Evolutionary conservation across 2,329 filamentous ascomycete species (phyloP), one percentile per base, ranked within the genome.

Genomic region (Paecilomyces fulvus): DNA sequence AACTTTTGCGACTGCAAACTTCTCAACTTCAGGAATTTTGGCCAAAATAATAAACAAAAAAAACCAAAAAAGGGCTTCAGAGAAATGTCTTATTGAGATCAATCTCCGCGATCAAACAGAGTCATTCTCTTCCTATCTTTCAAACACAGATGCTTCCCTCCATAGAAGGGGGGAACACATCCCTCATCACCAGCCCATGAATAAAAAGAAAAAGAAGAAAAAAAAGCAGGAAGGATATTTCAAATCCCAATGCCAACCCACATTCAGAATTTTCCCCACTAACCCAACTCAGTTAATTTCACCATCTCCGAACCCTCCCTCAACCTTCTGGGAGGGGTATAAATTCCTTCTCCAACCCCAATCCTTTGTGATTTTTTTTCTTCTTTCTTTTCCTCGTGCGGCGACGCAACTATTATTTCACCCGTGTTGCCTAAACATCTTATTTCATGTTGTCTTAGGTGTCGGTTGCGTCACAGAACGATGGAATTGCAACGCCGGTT

Each of bases 381-480:
- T 75, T 67, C 73, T 70, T 83, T 82, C 79, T 77, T 77, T 80
- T 82, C 84, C 81, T 89, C 79, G 86, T 91, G 88, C 87, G 87
- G 88, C 87, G 85, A 84, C 84, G 86, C 83, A 80, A 86, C 82
- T 76, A 75, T 71, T 76, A 80, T 78, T 75, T 83, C 83, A 82
- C 83, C 87, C 87, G 84, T 89, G 86, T 91, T 91, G 87, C 87
- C 88, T 86, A 82, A 80, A 79, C 85, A 76, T 75, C 71, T 78
- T 78, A 43, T 77, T 67, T 70, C 67, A 75, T 81, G 78, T 77
- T 71, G 69, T 58, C 66, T 74, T 76, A 84, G 84, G 87, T 86
- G 88, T 91, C 88, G 85, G 83, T 87, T 83, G 81, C 83, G 85
- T 84, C 86, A 81, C 82, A 92, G 88, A 89, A 70, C 59, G 75